Evolutionary conservation across 306 rosid genomes (phyloP).

Genomic region (Nissolia schottii): DNA sequence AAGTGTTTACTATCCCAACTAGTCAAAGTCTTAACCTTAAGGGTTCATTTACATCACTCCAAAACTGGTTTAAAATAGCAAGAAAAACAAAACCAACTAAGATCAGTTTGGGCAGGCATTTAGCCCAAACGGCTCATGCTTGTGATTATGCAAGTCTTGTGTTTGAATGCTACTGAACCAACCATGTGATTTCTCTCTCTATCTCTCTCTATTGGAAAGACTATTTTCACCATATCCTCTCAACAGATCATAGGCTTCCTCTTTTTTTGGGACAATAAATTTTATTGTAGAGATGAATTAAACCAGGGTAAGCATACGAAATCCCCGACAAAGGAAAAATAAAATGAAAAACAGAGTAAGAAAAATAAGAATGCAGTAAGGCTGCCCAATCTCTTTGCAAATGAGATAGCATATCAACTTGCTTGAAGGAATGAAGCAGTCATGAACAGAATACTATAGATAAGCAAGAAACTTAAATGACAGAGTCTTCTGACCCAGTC

Average conservation of each 20-base stretch:
- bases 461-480: background rate
- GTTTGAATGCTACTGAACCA: background rate
- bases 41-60: background rate
- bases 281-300: background rate
- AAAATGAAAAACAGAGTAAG: no score
- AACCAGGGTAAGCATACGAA: background rate
- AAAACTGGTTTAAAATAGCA: background rate
- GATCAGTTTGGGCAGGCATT: background rate
- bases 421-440: background rate
- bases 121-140: background rate
- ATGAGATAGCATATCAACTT: background rate
- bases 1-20: conserved; percentile 4
- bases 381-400: background rate
- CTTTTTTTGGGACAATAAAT: background rate
- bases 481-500: no score
- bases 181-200: background rate
- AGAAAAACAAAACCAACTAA: background rate
- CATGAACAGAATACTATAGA: background rate
- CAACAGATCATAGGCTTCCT: background rate
- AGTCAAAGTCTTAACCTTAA: background rate
- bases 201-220: background rate
- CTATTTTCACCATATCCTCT: background rate
- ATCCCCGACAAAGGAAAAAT: background rate
- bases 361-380: background rate
- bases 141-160: background rate